Evolutionary conservation across 768 basidiomycete species (phyloP).

Genomic region (Porphyrellus cyaneotinctus): DNA sequence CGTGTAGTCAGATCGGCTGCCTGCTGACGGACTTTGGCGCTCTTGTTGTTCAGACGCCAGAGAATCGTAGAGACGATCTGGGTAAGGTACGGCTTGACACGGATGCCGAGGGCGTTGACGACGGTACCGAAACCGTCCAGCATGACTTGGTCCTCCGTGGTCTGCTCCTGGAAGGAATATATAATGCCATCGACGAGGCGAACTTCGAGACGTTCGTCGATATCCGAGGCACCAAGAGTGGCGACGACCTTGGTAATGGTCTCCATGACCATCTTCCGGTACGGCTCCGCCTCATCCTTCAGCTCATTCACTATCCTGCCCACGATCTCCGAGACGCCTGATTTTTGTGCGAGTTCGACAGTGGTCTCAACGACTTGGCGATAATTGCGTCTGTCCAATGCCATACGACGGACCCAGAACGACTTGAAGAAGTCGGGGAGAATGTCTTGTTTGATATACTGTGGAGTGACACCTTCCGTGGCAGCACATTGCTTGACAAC

Average conservation of each 20-base stretch:
- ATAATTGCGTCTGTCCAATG: constrained; percentile 93
- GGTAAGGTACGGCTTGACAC: constrained; percentile 96
- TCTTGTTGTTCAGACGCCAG: constrained; percentile 99
- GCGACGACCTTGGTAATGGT: constrained; percentile 96
- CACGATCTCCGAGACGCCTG: constrained; percentile 95
- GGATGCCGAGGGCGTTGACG: constrained; percentile 92
- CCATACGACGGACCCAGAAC: constrained; percentile 99
- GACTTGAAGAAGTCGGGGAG: constrained; percentile 99
- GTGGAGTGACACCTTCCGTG: constrained; percentile 94
- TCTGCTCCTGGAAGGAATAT: constrained; percentile 99
- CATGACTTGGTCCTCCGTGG: constrained; percentile 99
- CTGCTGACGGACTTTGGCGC: constrained; percentile 97
- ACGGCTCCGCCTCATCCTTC: constrained; percentile 65
- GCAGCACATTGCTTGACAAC: constrained; percentile 99
- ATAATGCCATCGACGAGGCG: constrained; percentile 97
- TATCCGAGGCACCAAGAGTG: constrained; percentile 92
- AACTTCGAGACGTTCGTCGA: constrained; percentile 93
- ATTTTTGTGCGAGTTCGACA: constrained; percentile 95
- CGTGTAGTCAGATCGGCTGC: constrained; percentile 98
- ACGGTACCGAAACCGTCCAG: constrained; percentile 97
- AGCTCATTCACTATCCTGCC: constrained; percentile 68
- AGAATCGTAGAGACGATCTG: constrained; percentile 99
- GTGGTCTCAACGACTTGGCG: constrained; percentile 98
- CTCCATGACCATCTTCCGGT: constrained; percentile 99
- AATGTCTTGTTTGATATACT: constrained; percentile 96